Evolutionary conservation across 495 filamentous ascomycete genomes (phyloP).

Genomic region (Bryoglossum gracile): DNA sequence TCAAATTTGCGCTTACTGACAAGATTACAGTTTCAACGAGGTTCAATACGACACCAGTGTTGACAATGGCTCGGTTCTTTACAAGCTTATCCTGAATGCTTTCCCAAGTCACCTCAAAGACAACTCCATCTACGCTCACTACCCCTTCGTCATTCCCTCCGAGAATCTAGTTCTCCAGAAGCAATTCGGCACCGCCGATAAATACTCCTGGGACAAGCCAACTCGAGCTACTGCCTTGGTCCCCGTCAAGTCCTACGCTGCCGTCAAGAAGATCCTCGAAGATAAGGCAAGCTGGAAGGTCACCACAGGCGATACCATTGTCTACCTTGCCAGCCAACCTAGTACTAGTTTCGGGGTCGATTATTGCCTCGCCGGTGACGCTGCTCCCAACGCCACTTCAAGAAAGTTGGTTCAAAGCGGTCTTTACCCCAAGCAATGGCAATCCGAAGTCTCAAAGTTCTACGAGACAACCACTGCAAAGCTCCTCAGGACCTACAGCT

Average conservation of each 20-base stretch:
- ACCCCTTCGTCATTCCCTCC: conserved; percentile 69
- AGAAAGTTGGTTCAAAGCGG: conserved; percentile 51
- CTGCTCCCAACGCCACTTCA: conserved; percentile 34
- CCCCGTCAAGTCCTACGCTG: conserved; percentile 52
- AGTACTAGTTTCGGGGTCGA: conserved; percentile 35
- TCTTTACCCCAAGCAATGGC: conserved; percentile 49
- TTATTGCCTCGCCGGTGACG: conserved; percentile 52
- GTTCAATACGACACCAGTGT: conserved; percentile 64
- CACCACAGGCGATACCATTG: conserved; percentile 52
- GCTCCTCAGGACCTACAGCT: conserved; percentile 57
- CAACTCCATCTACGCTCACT: conserved; percentile 83
- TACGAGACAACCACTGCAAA: conserved; percentile 58
- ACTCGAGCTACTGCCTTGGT: conserved; percentile 41
- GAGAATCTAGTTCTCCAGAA: conserved; percentile 72
- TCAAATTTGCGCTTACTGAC: neutral
- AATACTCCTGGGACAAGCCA: conserved; percentile 67
- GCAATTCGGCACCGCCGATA: conserved; percentile 57
- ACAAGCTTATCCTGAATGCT: conserved; percentile 71
- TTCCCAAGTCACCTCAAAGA: conserved; percentile 74
- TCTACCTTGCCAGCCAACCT: conserved; percentile 44
- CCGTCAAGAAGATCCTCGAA: conserved; percentile 55
- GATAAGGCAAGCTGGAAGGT: conserved; percentile 55
- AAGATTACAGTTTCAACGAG: conserved; percentile 45
- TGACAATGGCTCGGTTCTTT: conserved; percentile 77
- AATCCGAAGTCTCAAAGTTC: conserved; percentile 49